Percentiles rank a stretch among this genome's conserved stretches.
Evolutionary conservation across 768 basidiomycete genomes (phyloP).

Genomic region (Obba rivulosa): DNA sequence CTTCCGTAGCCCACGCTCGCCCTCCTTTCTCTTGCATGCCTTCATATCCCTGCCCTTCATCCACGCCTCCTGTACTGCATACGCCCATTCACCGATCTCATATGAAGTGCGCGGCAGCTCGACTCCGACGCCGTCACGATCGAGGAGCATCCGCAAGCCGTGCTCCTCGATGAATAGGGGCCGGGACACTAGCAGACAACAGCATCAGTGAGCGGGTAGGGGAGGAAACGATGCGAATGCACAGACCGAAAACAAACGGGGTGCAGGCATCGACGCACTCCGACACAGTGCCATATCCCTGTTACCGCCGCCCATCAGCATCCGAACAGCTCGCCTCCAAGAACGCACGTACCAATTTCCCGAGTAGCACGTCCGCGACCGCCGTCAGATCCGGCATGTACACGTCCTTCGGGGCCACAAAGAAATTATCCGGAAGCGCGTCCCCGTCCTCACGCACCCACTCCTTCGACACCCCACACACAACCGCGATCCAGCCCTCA

Average conservation of each 20-base stretch:
- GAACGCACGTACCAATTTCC: constrained; percentile 56
- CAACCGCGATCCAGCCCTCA: constrained; percentile 69
- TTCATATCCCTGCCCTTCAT: constrained; percentile 42
- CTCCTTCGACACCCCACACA: constrained; percentile 64
- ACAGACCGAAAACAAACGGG: constrained; percentile 70
- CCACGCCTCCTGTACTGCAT: constrained; percentile 54
- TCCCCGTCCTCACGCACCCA: constrained; percentile 27
- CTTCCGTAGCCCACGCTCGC: constrained; percentile 36
- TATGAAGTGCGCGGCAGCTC: constrained; percentile 61
- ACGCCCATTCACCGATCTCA: constrained; percentile 71
- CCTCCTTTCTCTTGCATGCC: constrained; percentile 39
- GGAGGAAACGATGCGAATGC: background rate
- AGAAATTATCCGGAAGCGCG: constrained; percentile 62
- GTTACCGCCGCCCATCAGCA: background rate
- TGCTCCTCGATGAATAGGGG: constrained; percentile 81
- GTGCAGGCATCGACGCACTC: constrained; percentile 75
- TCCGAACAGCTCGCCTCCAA: background rate
- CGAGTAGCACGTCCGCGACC: constrained; percentile 67
- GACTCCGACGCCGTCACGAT: constrained; percentile 60
- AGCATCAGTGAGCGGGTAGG: background rate
- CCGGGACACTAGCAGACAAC: constrained; percentile 50
- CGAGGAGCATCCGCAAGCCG: constrained; percentile 61
- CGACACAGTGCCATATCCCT: constrained; percentile 81
- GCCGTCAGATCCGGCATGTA: constrained; percentile 83
- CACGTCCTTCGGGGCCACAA: constrained; percentile 67